Percentiles rank a stretch among this genome's conserved stretches.
Conservation (phyloP, 2,329 filamentous ascomycete genomes). For the Fusarium nurragi region DNA sequence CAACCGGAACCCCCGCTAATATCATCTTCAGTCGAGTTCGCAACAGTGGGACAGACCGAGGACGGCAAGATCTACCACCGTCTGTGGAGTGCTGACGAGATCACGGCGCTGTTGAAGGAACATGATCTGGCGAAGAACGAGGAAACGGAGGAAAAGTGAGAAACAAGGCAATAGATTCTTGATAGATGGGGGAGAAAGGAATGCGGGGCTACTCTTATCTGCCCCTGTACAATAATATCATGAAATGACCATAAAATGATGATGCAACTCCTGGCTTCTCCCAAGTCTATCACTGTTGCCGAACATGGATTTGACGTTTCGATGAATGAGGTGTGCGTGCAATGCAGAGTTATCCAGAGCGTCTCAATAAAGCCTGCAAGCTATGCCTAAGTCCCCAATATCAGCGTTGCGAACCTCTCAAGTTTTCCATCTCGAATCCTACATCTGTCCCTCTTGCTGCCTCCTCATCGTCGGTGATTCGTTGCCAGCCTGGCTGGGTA, state of each 20-base stretch:
- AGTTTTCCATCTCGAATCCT: constrained; percentile 51
- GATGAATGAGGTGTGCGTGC: constrained; percentile 12
- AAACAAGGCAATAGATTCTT: constrained; percentile 40
- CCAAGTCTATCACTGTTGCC: constrained; percentile 20
- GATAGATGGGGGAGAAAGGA: constrained; percentile 43
- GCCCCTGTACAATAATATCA: constrained; percentile 48
- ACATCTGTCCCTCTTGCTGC: constrained; percentile 50
- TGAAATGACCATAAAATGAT: constrained; percentile 42
- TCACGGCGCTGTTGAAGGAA: constrained; percentile 91
- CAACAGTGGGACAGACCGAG: constrained; percentile 94
- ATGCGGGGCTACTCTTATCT: constrained; percentile 36
- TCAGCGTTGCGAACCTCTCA: constrained; percentile 42
- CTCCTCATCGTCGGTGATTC: constrained; percentile 65
- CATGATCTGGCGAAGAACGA: constrained; percentile 93
- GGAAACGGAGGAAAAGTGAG: constrained; percentile 71
- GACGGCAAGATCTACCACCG: constrained; percentile 98
- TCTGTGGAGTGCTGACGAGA: constrained; percentile 96
- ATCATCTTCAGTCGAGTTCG: constrained; percentile 82
- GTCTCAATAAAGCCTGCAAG: constrained; percentile 22
- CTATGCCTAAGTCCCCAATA: constrained; percentile 41
- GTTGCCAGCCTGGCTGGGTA: constrained; percentile 50
- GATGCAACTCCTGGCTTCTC: constrained; percentile 18
- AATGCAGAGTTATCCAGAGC: constrained; percentile 15
- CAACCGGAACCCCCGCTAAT: constrained; percentile 24
- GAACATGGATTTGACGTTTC: not conserved